These are phyloP conservation scores for Sclerotinia trifoliorum DNA, from an alignment of 2,329 filamentous ascomycete genomes.

Conservation along the genomic window DNA sequence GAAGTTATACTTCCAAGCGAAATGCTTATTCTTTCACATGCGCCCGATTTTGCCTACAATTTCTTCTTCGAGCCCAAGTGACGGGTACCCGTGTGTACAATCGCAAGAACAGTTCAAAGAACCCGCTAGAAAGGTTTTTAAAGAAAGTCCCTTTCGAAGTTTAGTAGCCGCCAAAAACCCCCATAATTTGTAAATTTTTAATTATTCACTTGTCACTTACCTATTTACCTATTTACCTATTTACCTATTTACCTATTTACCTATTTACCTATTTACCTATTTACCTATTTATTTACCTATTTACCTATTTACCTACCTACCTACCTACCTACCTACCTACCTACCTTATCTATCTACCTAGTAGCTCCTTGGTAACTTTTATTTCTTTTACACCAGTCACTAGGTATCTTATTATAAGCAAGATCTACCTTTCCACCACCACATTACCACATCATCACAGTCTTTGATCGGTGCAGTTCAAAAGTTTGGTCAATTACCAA, in stretches of 20 bases:
- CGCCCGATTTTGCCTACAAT: background rate
- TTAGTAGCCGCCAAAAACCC: background rate
- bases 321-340: background rate
- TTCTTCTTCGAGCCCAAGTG: background rate
- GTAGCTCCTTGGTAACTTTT: background rate
- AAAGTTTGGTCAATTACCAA: background rate
- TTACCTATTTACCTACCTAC: no score
- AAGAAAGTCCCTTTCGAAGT: background rate
- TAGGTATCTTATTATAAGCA: background rate
- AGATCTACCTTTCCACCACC: background rate
- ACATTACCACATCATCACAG: background rate
- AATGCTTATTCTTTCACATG: background rate
- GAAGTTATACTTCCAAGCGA: background rate
- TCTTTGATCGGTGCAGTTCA: background rate
- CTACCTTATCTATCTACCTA: no score
- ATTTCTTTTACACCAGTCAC: background rate
- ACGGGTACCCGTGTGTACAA: background rate
- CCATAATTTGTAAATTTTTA: background rate
- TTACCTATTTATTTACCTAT: no score
- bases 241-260: no score
- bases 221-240: no score
- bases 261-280: no score
- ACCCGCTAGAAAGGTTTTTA: background rate
- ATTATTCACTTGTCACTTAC: background rate
- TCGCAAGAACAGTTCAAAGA: constrained; percentile 2